Evolutionary conservation across 108 stramenopile species (phyloP).

Genomic region (Seminavis robusta): DNA sequence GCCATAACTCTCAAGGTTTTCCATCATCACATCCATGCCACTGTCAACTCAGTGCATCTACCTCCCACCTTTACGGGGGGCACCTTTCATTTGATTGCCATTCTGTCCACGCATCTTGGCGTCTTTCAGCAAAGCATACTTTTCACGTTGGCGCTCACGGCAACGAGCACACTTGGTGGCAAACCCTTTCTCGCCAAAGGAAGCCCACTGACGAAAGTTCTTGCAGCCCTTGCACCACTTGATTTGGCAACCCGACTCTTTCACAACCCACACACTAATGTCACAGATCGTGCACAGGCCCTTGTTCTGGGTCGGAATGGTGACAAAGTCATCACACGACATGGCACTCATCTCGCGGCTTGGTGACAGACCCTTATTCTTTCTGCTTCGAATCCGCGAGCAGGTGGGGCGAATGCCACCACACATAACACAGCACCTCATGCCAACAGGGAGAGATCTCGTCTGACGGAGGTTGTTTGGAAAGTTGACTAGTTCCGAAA

Average conservation of each 20-base stretch:
- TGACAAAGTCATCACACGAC: conserved; percentile 36
- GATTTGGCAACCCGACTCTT: conserved; percentile 67
- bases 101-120: no score
- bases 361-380: conserved; percentile 10
- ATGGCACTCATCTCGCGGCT: conserved; percentile 19
- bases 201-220: conserved; percentile 88
- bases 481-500: conserved; percentile 82
- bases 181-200: conserved; percentile 86
- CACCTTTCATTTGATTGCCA: no score
- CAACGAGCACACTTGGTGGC: conserved; percentile 89
- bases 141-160: conserved; percentile 83
- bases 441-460: conserved; percentile 77
- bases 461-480: conserved; percentile 86
- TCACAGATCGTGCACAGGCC: conserved; percentile 87
- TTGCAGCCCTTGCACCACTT: conserved; percentile 95
- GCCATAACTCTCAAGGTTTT: no score
- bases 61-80: no score
- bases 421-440: conserved; percentile 90
- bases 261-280: conserved; percentile 87
- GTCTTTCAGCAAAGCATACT: conserved; percentile 83
- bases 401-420: conserved; percentile 79
- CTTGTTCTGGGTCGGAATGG: conserved; percentile 90
- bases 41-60: no score
- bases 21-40: no score
- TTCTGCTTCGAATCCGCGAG: conserved; percentile 49